Percentiles rank a stretch among this genome's conserved stretches.
These are phyloP conservation scores for Haematococcus sp. DNA, from an alignment of 139 green algal species.

Conservation along the genomic window DNA sequence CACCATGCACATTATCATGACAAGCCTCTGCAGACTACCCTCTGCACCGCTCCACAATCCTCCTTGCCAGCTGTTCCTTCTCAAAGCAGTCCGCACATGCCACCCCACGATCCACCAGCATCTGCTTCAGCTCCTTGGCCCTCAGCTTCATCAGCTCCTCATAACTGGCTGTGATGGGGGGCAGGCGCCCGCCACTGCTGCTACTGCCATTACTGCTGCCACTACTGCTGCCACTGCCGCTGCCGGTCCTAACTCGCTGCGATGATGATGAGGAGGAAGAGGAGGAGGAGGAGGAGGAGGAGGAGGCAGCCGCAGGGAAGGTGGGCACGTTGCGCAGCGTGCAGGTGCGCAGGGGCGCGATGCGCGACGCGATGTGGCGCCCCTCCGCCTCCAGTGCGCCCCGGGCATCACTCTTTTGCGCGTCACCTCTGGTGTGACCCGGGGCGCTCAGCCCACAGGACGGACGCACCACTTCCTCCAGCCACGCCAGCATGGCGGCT, in stretches of 20 bases:
- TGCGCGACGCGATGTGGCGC: too few relatives aligned
- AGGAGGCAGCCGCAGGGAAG: not conserved
- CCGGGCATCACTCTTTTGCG: too few relatives aligned
- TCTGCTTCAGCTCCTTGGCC: constrained; percentile 36
- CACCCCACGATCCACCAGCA: constrained; percentile 32
- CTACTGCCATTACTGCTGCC: not conserved
- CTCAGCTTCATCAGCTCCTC: constrained; percentile 37
- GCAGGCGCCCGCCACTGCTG: not conserved
- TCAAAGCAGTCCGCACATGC: constrained; percentile 49
- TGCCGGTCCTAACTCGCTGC: not conserved
- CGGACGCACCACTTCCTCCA: constrained; percentile 12
- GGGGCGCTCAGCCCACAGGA: not conserved
- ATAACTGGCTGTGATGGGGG: constrained; percentile 10
- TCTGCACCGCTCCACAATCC: constrained; percentile 26
- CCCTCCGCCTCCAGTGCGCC: too few relatives aligned
- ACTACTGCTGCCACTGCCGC: not conserved
- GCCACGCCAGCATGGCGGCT: constrained; percentile 17
- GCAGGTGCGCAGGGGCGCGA: too few relatives aligned
- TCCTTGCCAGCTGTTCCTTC: constrained; percentile 34
- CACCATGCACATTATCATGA: too few relatives aligned
- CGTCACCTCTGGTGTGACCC: too few relatives aligned
- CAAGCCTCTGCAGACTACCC: too few relatives aligned
- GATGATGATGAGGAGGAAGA: too few relatives aligned
- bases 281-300: not conserved
- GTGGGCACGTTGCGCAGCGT: not conserved